These are phyloP conservation scores for Wickerhamiella azymoides DNA, from an alignment of 805 yeast genomes.

Conservation along the genomic window DNA sequence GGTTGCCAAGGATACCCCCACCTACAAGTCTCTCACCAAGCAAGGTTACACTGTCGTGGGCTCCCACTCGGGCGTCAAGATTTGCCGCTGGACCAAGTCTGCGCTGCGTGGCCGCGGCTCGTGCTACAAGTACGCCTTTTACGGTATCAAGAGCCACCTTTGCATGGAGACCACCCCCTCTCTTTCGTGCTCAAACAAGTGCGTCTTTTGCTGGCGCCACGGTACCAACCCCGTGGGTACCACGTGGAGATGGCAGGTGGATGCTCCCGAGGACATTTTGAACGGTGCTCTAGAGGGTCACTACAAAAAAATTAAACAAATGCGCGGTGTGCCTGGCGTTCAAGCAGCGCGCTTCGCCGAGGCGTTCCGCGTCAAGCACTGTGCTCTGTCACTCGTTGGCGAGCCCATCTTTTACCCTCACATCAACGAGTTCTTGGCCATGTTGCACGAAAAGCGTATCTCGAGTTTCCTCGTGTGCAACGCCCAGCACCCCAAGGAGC, in stretches of 20 bases:
- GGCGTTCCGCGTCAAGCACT: slow-evolving; percentile 77
- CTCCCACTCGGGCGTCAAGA: slow-evolving; percentile 87
- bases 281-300: slow-evolving; percentile 83
- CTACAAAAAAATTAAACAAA: slow-evolving; percentile 80
- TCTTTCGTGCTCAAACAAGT: slow-evolving; percentile 82
- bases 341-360: slow-evolving; percentile 80
- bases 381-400: slow-evolving; percentile 86
- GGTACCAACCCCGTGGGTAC: slow-evolving; percentile 96
- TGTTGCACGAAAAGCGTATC: slow-evolving; percentile 68
- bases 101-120: slow-evolving; percentile 91
- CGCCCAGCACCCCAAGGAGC: slow-evolving; percentile 88
- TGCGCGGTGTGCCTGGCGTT: slow-evolving; percentile 93
- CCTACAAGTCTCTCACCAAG: slow-evolving; percentile 73
- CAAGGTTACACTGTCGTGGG: slow-evolving; percentile 92
- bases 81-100: slow-evolving; percentile 92
- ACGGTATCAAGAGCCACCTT: slow-evolving; percentile 78
- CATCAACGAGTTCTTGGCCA: slow-evolving; percentile 66
- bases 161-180: slow-evolving; percentile 97
- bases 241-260: slow-evolving; percentile 93
- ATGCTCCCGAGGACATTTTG: slow-evolving; percentile 69
- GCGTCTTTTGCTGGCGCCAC: slow-evolving; percentile 96
- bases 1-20: slow-evolving; percentile 85
- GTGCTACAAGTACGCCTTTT: slow-evolving; percentile 83
- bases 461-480: slow-evolving; percentile 86
- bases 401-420: slow-evolving; percentile 92